These are phyloP conservation scores for Fraxinus nigra DNA, from an alignment of 305 asterid species.

Conservation along the genomic window DNA sequence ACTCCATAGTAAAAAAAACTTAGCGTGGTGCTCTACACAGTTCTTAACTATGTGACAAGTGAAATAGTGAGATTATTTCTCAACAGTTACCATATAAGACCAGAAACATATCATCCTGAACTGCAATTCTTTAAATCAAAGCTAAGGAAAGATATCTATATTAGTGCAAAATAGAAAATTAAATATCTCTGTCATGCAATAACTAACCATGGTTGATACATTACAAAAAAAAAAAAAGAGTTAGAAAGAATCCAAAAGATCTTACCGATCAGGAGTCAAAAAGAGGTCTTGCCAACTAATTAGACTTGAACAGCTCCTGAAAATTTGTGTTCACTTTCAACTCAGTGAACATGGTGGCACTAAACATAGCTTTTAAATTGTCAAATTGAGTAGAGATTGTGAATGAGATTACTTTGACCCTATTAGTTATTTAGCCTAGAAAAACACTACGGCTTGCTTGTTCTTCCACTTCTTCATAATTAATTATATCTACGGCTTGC, in stretches of 20 bases:
- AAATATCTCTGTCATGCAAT: not conserved
- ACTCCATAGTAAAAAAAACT: not conserved
- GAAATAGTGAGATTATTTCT: not conserved
- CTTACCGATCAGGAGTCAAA: not conserved
- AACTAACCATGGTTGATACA: not conserved
- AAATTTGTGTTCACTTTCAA: not conserved
- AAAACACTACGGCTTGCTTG: not conserved
- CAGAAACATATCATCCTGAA: not conserved
- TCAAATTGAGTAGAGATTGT: not conserved
- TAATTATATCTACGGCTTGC: not conserved
- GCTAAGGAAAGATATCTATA: not conserved
- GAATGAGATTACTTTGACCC: not conserved
- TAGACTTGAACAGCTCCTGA: not conserved
- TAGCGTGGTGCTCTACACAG: not conserved
- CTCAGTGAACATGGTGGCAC: not conserved
- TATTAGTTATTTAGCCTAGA: not conserved
- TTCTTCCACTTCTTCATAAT: not conserved
- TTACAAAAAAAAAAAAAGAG: not conserved
- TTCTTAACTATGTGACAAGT: not conserved
- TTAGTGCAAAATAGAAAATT: not conserved
- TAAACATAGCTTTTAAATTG: not conserved
- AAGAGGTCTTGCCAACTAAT: not conserved
- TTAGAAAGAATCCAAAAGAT: not conserved
- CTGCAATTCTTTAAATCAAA: not conserved
- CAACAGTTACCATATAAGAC: not conserved